Evolutionary conservation across 116 monocot species (phyloP).

Genomic region (Iris pallida): DNA sequence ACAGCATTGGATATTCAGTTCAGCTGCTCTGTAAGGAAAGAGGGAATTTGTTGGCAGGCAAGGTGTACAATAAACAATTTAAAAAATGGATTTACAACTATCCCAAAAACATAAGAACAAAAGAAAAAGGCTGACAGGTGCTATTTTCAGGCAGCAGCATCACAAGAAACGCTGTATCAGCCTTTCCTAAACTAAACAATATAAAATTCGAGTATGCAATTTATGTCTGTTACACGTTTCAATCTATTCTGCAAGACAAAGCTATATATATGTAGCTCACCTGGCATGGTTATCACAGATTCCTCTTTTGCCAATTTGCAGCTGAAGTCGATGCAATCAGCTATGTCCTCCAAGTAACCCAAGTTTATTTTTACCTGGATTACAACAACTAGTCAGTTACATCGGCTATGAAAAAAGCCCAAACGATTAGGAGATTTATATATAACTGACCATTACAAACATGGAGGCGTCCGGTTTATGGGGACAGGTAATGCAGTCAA

Average conservation of each 20-base stretch:
- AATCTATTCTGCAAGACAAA: background rate
- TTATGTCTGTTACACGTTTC: background rate
- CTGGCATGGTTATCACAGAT: conserved; percentile 62
- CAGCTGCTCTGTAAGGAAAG: too few species aligned
- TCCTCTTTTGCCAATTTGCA: conserved; percentile 72
- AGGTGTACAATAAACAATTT: too few species aligned
- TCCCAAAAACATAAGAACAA: background rate
- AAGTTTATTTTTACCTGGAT: conserved; percentile 55
- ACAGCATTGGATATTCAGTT: too few species aligned
- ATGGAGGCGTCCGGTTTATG: conserved; percentile 73
- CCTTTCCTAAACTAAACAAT: background rate
- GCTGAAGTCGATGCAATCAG: conserved; percentile 70
- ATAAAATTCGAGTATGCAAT: background rate
- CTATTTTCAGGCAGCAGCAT: background rate
- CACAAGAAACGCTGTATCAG: background rate
- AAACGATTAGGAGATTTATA: background rate
- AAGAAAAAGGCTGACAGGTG: background rate
- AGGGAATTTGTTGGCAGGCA: too few species aligned
- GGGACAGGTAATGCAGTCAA: conserved; percentile 55
- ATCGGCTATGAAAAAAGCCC: background rate
- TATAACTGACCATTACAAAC: conserved; percentile 64
- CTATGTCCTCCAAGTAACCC: conserved; percentile 36
- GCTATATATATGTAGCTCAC: conserved; percentile 13
- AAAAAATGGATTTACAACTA: background rate
- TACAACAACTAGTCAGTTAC: background rate